Conservation (phyloP, 805 yeast genomes). For the Kuraishia hungarica region DNA sequence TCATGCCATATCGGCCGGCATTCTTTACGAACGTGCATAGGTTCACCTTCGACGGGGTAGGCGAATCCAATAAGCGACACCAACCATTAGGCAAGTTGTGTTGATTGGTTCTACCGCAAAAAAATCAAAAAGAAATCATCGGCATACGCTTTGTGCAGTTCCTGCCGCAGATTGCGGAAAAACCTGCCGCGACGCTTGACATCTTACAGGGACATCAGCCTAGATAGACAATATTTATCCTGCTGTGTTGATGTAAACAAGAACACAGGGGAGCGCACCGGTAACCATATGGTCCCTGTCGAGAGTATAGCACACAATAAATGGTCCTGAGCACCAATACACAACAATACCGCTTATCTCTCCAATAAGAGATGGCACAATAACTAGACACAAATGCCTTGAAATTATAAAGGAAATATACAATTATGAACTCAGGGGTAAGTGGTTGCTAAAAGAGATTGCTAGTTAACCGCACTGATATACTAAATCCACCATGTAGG, state of each 20-base stretch:
- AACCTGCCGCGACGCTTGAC: background rate
- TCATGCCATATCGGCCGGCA: background rate
- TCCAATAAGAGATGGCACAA: too few relatives aligned
- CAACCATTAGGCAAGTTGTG: background rate
- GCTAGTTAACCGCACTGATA: background rate
- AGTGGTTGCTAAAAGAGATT: too few relatives aligned
- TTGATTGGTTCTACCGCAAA: background rate
- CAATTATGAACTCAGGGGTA: too few relatives aligned
- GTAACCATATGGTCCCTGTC: background rate
- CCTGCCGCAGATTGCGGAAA: too few relatives aligned
- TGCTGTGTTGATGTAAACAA: too few relatives aligned
- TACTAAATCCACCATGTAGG: background rate
- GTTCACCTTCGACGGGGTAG: background rate
- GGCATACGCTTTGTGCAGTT: too few relatives aligned
- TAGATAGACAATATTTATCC: background rate
- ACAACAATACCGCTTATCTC: background rate
- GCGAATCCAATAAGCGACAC: background rate
- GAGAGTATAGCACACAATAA: background rate
- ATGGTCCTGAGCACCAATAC: too few relatives aligned
- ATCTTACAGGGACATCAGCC: background rate
- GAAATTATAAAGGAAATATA: too few relatives aligned
- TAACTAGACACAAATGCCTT: too few relatives aligned
- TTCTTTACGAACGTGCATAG: background rate
- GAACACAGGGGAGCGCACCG: too few relatives aligned
- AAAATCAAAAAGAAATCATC: too few relatives aligned